phyloP scores from a whole-genome alignment of 306 rosid genomes.

The Benincasa hispida region DNA sequence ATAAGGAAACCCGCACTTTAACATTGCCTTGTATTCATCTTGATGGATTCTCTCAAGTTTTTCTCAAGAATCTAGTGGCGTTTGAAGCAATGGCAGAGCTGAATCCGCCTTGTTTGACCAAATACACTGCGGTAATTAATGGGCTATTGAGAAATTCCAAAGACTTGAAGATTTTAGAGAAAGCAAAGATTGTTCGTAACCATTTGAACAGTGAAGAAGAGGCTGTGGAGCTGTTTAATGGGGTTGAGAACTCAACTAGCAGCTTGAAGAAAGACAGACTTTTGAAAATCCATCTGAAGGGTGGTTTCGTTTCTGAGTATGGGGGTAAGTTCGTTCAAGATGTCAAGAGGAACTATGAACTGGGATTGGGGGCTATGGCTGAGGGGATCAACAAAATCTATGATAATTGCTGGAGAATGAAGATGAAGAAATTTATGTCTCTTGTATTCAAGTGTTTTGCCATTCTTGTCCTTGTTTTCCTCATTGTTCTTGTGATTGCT shows the following conservation, averaged over 20 bases:
- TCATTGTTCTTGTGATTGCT: not conserved
- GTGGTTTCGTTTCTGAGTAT: not conserved
- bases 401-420: not conserved
- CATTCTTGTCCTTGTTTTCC: not conserved
- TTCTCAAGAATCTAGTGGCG: constrained; percentile 4
- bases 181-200: not conserved
- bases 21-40: not conserved
- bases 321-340: not conserved
- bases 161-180: constrained; percentile 1
- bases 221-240: not conserved
- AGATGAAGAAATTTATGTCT: not conserved
- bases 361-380: not conserved
- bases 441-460: not conserved
- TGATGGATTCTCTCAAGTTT: not conserved
- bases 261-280: not conserved
- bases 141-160: not conserved
- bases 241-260: not conserved
- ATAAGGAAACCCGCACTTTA: not conserved
- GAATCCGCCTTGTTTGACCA: not conserved
- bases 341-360: not conserved
- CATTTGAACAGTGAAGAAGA: not conserved
- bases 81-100: not conserved
- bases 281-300: not conserved
- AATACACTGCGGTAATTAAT: not conserved
- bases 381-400: not conserved